These are phyloP conservation scores for Buddleja alternifolia DNA, from an alignment of 257 asterid species.

Conservation along the genomic window DNA sequence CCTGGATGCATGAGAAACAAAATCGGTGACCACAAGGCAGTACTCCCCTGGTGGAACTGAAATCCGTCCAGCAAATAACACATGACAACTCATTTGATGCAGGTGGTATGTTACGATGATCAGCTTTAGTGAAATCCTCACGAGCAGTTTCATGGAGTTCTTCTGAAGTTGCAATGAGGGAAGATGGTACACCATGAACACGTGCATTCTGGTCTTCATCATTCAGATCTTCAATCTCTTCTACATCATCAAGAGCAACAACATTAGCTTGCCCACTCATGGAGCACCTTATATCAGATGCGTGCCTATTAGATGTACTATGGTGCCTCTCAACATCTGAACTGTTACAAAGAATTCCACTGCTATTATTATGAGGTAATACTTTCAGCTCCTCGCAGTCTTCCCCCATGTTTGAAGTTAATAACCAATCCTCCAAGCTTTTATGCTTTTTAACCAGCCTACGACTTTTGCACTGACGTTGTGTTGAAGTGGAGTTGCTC, in stretches of 20 bases:
- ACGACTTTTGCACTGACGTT: conserved; percentile 43
- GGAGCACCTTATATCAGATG: conserved; percentile 27
- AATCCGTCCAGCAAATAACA: conserved; percentile 88
- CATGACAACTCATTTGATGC: conserved; percentile 64
- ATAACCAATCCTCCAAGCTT: conserved; percentile 36
- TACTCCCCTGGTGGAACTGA: conserved; percentile 81
- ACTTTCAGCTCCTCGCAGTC: conserved; percentile 22
- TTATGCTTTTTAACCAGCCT: conserved; percentile 60
- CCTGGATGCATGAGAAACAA: conserved; percentile 86
- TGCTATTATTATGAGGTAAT: conserved; percentile 26
- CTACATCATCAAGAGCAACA: conserved; percentile 32
- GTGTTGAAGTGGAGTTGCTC: conserved; percentile 38
- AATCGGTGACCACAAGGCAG: conserved; percentile 93
- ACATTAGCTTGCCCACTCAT: conserved; percentile 25
- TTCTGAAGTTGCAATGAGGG: conserved; percentile 20
- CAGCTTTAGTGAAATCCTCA: conserved; percentile 36
- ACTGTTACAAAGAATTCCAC: conserved; percentile 27
- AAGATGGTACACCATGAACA: conserved; percentile 30
- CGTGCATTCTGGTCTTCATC: conserved; percentile 32
- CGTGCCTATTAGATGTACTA: conserved; percentile 30
- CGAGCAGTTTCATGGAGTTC: conserved; percentile 33
- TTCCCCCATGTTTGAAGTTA: conserved; percentile 43
- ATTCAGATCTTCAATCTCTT: conserved; percentile 37
- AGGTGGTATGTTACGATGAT: conserved; percentile 32
- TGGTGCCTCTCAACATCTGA: conserved; percentile 41